phyloP scores from a whole-genome alignment of 2,329 filamentous ascomycete genomes.

The Cytospora piceicola region DNA sequence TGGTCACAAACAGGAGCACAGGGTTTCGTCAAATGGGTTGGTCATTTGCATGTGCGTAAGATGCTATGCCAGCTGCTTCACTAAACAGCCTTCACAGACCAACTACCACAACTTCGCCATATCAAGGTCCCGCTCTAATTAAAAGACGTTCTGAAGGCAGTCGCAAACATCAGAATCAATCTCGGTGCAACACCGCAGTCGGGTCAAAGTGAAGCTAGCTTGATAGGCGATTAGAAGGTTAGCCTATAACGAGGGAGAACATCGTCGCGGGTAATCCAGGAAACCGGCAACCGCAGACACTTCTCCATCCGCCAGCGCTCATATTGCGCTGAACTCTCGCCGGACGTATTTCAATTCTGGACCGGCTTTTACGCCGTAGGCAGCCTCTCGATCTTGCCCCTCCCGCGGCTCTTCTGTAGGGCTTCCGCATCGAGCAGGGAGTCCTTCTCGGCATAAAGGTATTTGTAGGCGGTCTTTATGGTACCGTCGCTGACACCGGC shows the following conservation, averaged over 20 bases:
- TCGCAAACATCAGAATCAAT: background rate
- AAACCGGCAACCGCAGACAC: background rate
- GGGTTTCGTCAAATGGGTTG: conserved; percentile 24
- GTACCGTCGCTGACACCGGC: conserved; percentile 95
- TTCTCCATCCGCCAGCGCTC: background rate
- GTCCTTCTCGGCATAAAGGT: conserved; percentile 66
- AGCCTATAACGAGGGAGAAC: background rate
- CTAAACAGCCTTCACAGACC: conserved; percentile 20
- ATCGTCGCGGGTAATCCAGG: background rate
- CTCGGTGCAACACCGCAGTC: background rate
- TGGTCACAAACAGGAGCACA: conserved; percentile 26
- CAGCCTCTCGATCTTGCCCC: conserved; percentile 71
- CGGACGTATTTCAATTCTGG: background rate
- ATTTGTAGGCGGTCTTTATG: conserved; percentile 93
- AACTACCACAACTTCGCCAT: background rate
- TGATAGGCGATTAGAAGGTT: background rate
- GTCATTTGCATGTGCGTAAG: conserved; percentile 30
- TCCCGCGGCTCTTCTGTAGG: conserved; percentile 47
- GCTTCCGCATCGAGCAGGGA: conserved; percentile 27
- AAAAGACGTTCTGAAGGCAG: background rate
- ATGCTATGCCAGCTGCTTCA: conserved; percentile 23
- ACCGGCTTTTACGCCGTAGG: conserved; percentile 48
- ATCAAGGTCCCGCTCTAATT: conserved; percentile 3
- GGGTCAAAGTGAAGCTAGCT: background rate
- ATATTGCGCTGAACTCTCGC: background rate